These are phyloP conservation scores for Trichoderma oligosporum DNA, from an alignment of 2,329 filamentous ascomycete species.

Conservation along the genomic window DNA sequence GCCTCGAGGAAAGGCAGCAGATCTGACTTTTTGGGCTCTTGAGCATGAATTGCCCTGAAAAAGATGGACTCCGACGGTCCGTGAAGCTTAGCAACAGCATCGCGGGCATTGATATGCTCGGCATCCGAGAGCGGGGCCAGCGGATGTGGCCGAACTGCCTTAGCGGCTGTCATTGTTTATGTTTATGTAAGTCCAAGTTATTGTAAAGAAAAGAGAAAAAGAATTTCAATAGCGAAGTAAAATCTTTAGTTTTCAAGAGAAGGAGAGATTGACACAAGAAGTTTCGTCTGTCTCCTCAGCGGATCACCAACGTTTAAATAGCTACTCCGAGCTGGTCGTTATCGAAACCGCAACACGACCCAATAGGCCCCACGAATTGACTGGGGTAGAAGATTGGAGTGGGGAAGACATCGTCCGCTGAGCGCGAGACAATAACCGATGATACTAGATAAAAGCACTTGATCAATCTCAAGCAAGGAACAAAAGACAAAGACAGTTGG, in stretches of 20 bases:
- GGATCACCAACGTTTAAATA: slow-evolving; percentile 6
- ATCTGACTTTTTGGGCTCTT: slow-evolving; percentile 58
- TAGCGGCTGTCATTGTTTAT: slow-evolving; percentile 8
- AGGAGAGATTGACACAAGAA: no score
- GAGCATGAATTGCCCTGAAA: slow-evolving; percentile 59
- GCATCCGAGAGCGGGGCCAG: slow-evolving; percentile 46
- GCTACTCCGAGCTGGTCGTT: not conserved
- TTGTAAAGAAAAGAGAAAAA: not conserved
- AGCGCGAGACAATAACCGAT: not conserved
- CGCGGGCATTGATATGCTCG: slow-evolving; percentile 49
- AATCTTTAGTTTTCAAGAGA: no score
- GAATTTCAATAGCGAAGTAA: not conserved
- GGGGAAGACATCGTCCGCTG: not conserved
- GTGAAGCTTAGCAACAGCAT: slow-evolving; percentile 39
- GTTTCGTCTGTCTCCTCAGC: not conserved
- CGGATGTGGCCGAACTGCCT: slow-evolving; percentile 35
- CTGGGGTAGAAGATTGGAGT: not conserved
- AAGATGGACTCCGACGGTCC: slow-evolving; percentile 27
- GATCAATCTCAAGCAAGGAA: not conserved
- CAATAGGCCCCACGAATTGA: not conserved
- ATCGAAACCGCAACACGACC: not conserved
- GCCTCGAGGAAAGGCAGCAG: slow-evolving; percentile 58
- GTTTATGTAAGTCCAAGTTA: not conserved
- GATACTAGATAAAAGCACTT: not conserved
- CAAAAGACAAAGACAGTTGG: not conserved